Evolutionary conservation across 2,329 filamentous ascomycete species (phyloP).

Genomic region (Aspergillus hortae): DNA sequence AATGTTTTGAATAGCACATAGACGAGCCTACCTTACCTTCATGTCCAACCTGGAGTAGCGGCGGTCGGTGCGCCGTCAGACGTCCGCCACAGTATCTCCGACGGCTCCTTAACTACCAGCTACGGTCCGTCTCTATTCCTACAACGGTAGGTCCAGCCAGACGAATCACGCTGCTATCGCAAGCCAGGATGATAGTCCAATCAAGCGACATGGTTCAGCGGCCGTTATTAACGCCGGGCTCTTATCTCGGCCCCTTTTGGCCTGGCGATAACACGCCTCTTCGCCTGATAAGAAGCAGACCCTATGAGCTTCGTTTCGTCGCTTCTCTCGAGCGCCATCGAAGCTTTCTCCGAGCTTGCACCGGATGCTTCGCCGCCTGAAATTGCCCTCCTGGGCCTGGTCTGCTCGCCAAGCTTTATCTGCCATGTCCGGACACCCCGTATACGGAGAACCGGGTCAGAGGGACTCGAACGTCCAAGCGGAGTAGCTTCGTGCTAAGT

Average conservation of each 20-base stretch:
- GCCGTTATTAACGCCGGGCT: not conserved
- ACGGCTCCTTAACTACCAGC: not conserved
- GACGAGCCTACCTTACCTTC: conserved; percentile 16
- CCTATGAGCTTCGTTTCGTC: not conserved
- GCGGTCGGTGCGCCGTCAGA: not conserved
- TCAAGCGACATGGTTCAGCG: too few relatives aligned
- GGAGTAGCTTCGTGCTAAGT: not conserved
- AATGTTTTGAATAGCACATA: conserved; percentile 33
- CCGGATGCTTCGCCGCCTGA: not conserved
- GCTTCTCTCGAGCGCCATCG: not conserved
- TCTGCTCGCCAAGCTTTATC: conserved; percentile 3
- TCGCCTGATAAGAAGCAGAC: not conserved
- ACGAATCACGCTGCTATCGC: not conserved
- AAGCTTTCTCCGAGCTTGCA: not conserved
- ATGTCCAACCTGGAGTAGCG: not conserved
- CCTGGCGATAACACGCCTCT: not conserved
- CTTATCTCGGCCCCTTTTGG: not conserved
- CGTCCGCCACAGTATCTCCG: not conserved
- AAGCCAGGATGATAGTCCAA: too few relatives aligned
- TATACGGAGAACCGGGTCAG: not conserved
- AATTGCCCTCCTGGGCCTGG: conserved; percentile 5
- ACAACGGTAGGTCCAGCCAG: not conserved
- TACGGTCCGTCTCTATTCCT: not conserved
- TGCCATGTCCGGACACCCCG: not conserved
- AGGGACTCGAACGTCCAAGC: not conserved